Evolutionary conservation across 305 asterid genomes (phyloP), one percentile per base, ranked within the genome.

Genomic region (Coffea humblotiana): DNA sequence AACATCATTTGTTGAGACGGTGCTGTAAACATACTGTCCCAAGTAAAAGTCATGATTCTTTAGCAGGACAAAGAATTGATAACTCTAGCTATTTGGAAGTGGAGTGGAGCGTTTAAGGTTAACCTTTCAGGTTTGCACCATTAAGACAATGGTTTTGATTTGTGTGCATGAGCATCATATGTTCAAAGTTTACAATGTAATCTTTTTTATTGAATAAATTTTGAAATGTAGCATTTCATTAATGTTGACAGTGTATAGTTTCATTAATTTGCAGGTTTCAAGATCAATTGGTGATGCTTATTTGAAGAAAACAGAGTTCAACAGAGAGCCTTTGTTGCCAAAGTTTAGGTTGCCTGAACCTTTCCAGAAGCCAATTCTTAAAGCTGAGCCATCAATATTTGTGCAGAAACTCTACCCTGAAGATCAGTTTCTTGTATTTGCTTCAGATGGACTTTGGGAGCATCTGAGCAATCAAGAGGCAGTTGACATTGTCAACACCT

Each of bases 361-460:
- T 35, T 88, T 91, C 58, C 66, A 86, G 80, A 89, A 88, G 83
- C 95, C 97, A 68, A 90, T 93, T 84, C 86, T 93, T 76, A 78
- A 81, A 81, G 96, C 96, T 25, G 96, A 90, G 87, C 97, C 95
- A 67, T 81, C 95, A 54, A 84, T 89, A 79, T 85, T 77, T 71
- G 92, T 90, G 68, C 95, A 87, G 68, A 87, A 87, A 76, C 90
- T 91, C 67, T 51, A 80, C 64, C 90, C 91, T 2, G 92, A 86
- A 78, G 97, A 93, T 77, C 90, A 83, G 27, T 93, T 93, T 87
- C 87, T 93, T 80, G 90, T 93, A 84, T 91, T 91, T 81, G 97
- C 97, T 47, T 93, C 97, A 2, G 97, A 91, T 77, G 97, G 96
- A 43, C 83, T 93, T 13, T 93, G 97, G 97, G 97, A 93, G 80